Conservation (phyloP, 139 green algal species). For the Chlorella sp. region DNA sequence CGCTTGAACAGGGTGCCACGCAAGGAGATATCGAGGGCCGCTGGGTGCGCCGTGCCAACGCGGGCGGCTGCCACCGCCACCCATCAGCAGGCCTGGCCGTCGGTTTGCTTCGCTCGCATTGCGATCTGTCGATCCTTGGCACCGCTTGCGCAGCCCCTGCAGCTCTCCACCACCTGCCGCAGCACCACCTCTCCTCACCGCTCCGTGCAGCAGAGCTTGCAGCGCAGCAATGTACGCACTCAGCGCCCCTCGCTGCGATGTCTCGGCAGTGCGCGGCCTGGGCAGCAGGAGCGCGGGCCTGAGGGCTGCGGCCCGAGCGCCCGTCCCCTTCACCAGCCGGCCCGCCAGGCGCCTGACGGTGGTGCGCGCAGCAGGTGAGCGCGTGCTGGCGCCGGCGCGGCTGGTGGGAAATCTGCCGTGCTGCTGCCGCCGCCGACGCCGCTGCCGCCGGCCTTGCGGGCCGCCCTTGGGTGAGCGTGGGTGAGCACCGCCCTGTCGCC, state of each 20-base stretch:
- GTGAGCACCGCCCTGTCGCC: neutral
- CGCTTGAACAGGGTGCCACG: too few species aligned
- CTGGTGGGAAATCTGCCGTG: neutral
- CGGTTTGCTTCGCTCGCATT: too few species aligned
- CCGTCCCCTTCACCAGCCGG: constrained; percentile 16
- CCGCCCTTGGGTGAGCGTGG: too few species aligned
- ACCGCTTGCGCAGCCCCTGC: too few species aligned
- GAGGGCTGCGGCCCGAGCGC: constrained; percentile 1
- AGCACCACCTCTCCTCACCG: neutral
- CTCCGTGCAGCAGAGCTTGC: neutral
- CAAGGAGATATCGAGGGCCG: too few species aligned
- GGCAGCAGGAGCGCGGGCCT: constrained; percentile 8
- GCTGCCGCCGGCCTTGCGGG: neutral
- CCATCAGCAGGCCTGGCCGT: too few species aligned
- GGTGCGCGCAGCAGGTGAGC: constrained; percentile 11
- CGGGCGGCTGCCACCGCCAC: too few species aligned
- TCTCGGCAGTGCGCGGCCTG: neutral
- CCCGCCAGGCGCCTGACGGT: constrained; percentile 9
- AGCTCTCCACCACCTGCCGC: neutral
- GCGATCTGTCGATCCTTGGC: too few species aligned
- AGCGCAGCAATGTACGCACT: neutral
- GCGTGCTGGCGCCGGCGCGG: neutral
- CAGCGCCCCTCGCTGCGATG: neutral
- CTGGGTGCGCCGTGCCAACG: too few species aligned
- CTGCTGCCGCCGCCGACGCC: neutral